phyloP scores from a whole-genome alignment of 768 basidiomycete genomes.

The Amyloporia xantha region DNA sequence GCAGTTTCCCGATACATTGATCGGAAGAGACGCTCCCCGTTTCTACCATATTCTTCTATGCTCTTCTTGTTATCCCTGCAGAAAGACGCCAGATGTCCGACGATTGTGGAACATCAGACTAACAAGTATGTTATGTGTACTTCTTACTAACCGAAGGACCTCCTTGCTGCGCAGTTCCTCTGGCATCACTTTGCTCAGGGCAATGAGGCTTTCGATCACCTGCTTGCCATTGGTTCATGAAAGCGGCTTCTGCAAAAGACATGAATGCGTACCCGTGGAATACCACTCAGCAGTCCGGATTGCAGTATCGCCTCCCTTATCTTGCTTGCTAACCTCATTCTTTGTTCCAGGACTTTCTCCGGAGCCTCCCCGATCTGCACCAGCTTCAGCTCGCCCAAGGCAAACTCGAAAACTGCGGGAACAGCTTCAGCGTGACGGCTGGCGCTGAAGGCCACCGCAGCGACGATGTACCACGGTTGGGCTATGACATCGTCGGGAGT shows the following conservation, averaged over 20 bases:
- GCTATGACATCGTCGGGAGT: constrained; percentile 20
- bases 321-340: constrained; percentile 40
- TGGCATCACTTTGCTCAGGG: constrained; percentile 46
- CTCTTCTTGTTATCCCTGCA: constrained; percentile 36
- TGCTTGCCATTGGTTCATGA: too few species aligned
- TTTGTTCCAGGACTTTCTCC: constrained; percentile 19
- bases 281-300: constrained; percentile 50
- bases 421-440: constrained; percentile 55
- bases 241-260: too few species aligned
- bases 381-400: constrained; percentile 35
- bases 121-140: too few species aligned
- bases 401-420: constrained; percentile 46
- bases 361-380: constrained; percentile 6
- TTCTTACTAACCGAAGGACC: constrained; percentile 42
- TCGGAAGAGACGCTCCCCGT: constrained; percentile 39
- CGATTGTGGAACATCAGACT: too few species aligned
- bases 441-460: constrained; percentile 50
- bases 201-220: constrained; percentile 53
- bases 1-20: constrained; percentile 53
- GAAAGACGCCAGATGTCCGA: too few species aligned
- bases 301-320: constrained; percentile 61
- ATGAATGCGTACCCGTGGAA: constrained; percentile 52
- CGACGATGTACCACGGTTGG: constrained; percentile 56
- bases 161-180: constrained; percentile 42
- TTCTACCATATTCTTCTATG: constrained; percentile 35